phyloP scores from a whole-genome alignment of 495 filamentous ascomycete species.

The Aspergillus saccharolyticus region DNA sequence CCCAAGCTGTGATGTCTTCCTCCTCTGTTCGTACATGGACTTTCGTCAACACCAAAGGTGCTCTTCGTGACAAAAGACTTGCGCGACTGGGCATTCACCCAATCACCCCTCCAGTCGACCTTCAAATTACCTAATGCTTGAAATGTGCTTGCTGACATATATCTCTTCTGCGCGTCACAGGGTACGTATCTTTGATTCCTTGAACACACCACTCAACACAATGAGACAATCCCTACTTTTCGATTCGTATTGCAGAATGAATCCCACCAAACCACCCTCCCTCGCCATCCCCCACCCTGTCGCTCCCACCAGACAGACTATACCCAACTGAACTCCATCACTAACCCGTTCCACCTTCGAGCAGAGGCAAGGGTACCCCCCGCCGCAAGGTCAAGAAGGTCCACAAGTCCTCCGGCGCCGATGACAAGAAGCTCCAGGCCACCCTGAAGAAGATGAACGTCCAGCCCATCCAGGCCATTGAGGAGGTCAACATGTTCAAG shows the following conservation, averaged over 20 bases:
- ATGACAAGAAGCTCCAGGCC: slow-evolving; percentile 99
- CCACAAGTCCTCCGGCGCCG: slow-evolving; percentile 79
- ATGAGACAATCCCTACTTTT: background rate
- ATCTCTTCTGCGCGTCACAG: slow-evolving; percentile 5
- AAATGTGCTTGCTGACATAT: slow-evolving; percentile 10
- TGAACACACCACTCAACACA: background rate
- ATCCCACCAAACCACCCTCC: background rate
- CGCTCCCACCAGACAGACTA: background rate
- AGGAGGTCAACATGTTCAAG: slow-evolving; percentile 99
- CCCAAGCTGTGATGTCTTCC: background rate
- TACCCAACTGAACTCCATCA: slow-evolving; percentile 9
- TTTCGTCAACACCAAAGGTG: background rate
- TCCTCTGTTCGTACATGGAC: too few species aligned
- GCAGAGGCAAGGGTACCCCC: slow-evolving; percentile 95
- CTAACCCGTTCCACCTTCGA: background rate
- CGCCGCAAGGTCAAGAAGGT: slow-evolving; percentile 98
- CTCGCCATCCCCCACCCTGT: background rate
- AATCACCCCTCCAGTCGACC: background rate
- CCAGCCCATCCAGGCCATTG: slow-evolving; percentile 96
- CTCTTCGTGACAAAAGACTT: background rate
- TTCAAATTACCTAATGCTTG: background rate
- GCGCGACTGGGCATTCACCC: background rate
- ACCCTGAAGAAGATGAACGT: slow-evolving; percentile 93
- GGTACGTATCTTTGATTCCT: slow-evolving; percentile 18
- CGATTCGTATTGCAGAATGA: background rate